Conservation (phyloP, 441 rosid species). For the Melastoma candidum region DNA sequence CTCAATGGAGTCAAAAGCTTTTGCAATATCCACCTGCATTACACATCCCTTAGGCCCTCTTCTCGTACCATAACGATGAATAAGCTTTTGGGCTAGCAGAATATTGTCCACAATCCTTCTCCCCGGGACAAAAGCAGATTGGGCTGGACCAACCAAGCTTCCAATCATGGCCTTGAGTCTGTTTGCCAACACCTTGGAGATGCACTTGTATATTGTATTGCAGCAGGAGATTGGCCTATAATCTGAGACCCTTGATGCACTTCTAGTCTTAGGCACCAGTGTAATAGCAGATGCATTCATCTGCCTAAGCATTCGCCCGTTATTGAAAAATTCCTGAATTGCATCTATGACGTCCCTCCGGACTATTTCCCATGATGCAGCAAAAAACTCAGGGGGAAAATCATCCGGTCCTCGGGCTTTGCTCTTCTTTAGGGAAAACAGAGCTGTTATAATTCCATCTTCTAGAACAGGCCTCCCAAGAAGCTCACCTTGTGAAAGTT, state of each 20-base stretch:
- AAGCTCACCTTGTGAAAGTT: no score
- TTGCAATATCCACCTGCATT: no score
- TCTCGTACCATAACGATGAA: no score
- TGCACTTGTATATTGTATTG: neutral
- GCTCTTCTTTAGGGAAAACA: no score
- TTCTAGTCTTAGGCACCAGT: neutral
- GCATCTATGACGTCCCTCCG: neutral
- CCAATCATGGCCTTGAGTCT: neutral
- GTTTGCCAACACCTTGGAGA: neutral
- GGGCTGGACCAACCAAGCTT: neutral
- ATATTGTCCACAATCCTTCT: no score
- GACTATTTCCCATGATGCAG: no score
- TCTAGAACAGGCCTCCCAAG: no score
- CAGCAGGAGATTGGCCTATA: neutral
- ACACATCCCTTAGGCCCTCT: no score
- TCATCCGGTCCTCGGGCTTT: slow-evolving; percentile 2
- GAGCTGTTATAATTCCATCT: no score
- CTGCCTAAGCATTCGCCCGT: neutral
- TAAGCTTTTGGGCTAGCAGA: no score
- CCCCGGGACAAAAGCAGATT: neutral
- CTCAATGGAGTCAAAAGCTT: no score
- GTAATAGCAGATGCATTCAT: neutral
- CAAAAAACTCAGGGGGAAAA: neutral
- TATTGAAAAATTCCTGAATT: neutral
- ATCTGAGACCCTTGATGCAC: neutral